Conservation (phyloP, 345 rosid species). For the Melastoma malabathricum region DNA sequence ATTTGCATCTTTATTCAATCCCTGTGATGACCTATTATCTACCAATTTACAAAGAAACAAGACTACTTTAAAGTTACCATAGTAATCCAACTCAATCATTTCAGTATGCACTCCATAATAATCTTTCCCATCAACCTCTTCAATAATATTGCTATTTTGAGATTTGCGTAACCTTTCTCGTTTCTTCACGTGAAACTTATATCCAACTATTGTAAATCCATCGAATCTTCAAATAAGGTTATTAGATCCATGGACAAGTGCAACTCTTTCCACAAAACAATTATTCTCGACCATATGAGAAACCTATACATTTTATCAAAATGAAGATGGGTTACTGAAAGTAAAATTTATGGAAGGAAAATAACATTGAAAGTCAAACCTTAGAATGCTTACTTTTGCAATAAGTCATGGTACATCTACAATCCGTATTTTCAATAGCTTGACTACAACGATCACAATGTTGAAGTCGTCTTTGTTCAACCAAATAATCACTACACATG, state of each 20-base stretch:
- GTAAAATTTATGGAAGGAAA: no score
- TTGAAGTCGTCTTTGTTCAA: no score
- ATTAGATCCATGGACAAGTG: not conserved
- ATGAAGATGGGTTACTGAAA: not conserved
- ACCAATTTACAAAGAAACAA: constrained; percentile 2
- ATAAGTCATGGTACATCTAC: not conserved
- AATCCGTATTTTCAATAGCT: not conserved
- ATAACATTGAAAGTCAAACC: no score
- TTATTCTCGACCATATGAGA: not conserved
- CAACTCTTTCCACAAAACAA: not conserved
- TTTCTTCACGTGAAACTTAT: no score
- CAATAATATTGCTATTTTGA: not conserved
- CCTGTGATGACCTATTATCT: not conserved
- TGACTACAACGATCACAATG: not conserved
- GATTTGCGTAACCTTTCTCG: not conserved
- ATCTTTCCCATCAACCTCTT: no score
- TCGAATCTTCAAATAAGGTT: not conserved
- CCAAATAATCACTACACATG: no score
- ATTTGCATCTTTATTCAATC: not conserved
- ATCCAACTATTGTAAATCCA: no score
- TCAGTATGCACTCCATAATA: constrained; percentile 1
- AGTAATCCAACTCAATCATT: constrained; percentile 1
- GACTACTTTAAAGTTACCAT: not conserved
- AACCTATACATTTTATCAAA: not conserved
- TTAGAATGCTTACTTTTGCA: not conserved